Evolutionary conservation across 768 basidiomycete genomes (phyloP).

Genomic region (Daedaleopsis sinensis): DNA sequence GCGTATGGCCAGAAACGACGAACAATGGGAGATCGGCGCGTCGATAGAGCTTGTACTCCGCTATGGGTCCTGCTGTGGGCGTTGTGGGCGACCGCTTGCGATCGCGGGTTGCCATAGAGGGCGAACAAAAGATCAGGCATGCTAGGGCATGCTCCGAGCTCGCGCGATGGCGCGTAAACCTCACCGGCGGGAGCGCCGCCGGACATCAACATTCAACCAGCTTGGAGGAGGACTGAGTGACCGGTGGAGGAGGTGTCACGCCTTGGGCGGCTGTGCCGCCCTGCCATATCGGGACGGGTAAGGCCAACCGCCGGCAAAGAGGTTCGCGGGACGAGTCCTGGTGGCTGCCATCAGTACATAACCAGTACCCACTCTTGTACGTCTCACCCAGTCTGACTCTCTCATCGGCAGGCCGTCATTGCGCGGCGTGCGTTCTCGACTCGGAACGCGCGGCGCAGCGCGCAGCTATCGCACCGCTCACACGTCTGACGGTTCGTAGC

Average conservation of each 20-base stretch:
- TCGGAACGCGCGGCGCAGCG: not conserved
- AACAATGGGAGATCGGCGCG: constrained; percentile 16
- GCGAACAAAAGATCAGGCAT: constrained; percentile 6
- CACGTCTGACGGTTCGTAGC: constrained; percentile 7
- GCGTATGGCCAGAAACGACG: not conserved
- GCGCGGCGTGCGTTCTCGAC: not conserved
- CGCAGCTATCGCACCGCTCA: constrained; percentile 2
- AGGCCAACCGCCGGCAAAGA: constrained; percentile 15
- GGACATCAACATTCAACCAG: no score
- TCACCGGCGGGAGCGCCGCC: no score
- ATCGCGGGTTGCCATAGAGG: constrained; percentile 11
- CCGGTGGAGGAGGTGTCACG: no score
- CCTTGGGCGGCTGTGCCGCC: no score
- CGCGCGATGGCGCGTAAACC: no score
- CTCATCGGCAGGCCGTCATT: not conserved
- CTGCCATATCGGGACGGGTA: not conserved
- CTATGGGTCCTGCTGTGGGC: constrained; percentile 16
- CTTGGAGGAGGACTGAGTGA: no score
- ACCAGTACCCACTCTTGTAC: no score
- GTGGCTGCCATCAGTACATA: no score
- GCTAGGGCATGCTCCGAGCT: not conserved
- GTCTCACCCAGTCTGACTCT: not conserved
- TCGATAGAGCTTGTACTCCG: constrained; percentile 6
- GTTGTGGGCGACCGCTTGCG: not conserved
- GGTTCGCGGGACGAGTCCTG: no score